phyloP scores from a whole-genome alignment of 1,139 yeast species.

The Nakaseomyces bracarensis region DNA sequence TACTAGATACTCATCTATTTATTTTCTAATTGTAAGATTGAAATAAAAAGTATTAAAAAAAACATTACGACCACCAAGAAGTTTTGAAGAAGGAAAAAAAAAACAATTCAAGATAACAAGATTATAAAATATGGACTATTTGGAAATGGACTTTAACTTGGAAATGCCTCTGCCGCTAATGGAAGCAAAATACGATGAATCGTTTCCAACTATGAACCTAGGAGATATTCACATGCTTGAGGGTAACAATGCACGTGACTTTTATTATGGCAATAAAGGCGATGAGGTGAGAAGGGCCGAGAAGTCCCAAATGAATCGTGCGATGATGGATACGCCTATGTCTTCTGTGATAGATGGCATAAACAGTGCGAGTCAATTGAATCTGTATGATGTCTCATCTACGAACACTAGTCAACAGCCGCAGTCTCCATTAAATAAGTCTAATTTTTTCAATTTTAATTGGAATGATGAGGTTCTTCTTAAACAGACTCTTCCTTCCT shows the following conservation, averaged over 20 bases:
- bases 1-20: too few relatives aligned
- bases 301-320: not conserved
- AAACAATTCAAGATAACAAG: not conserved
- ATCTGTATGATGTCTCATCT: not conserved
- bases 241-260: not conserved
- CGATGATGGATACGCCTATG: not conserved
- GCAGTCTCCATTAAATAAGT: not conserved
- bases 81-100: too few relatives aligned
- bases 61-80: too few relatives aligned
- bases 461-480: constrained; percentile 1
- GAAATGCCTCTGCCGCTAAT: constrained; percentile 1
- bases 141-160: not conserved
- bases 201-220: not conserved
- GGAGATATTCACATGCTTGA: not conserved
- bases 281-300: not conserved
- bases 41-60: too few relatives aligned
- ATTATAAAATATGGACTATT: not conserved
- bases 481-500: not conserved
- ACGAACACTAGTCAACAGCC: not conserved
- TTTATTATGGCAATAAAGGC: not conserved
- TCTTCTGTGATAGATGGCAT: not conserved
- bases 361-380: not conserved
- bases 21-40: too few relatives aligned
- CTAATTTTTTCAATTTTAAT: constrained; percentile 1
- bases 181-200: not conserved